phyloP scores from a whole-genome alignment of 306 rosid genomes.

The Rubus parviflorus region DNA sequence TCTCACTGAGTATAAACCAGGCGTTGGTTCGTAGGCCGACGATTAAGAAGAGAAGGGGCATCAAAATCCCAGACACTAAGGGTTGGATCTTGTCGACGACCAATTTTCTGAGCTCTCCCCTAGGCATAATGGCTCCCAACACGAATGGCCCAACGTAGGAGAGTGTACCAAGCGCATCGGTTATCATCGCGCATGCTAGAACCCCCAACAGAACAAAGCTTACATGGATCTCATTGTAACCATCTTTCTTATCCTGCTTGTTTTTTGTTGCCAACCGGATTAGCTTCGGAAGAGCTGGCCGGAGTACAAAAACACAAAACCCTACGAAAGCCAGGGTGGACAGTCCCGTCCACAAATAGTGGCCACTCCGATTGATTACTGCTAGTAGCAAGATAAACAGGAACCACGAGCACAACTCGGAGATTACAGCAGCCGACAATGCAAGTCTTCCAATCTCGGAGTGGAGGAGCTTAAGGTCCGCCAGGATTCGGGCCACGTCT shows the following conservation, averaged over 20 bases:
- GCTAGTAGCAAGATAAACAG: conserved; percentile 18
- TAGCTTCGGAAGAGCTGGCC: conserved; percentile 34
- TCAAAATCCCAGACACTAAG: conserved; percentile 32
- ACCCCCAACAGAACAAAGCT: conserved; percentile 32
- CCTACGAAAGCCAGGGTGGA: conserved; percentile 18
- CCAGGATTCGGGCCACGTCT: conserved; percentile 40
- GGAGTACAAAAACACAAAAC: conserved; percentile 16
- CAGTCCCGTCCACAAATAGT: not conserved
- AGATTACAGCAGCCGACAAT: conserved; percentile 38
- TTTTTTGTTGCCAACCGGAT: conserved; percentile 22
- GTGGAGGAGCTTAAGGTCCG: conserved; percentile 45
- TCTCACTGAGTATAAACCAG: not conserved
- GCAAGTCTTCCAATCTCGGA: conserved; percentile 42
- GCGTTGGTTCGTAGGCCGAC: conserved; percentile 31
- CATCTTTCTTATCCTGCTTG: not conserved
- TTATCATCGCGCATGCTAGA: conserved; percentile 13
- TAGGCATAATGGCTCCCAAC: conserved; percentile 50
- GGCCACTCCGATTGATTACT: conserved; percentile 9
- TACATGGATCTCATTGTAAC: conserved; percentile 30
- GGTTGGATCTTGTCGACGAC: conserved; percentile 32
- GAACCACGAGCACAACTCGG: conserved; percentile 44
- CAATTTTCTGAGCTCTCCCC: conserved; percentile 35
- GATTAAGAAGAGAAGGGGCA: conserved; percentile 37
- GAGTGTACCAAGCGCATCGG: conserved; percentile 34
- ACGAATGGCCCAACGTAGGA: conserved; percentile 42